phyloP scores from a whole-genome alignment of 495 filamentous ascomycete species.

The Penicillium paradoxum region DNA sequence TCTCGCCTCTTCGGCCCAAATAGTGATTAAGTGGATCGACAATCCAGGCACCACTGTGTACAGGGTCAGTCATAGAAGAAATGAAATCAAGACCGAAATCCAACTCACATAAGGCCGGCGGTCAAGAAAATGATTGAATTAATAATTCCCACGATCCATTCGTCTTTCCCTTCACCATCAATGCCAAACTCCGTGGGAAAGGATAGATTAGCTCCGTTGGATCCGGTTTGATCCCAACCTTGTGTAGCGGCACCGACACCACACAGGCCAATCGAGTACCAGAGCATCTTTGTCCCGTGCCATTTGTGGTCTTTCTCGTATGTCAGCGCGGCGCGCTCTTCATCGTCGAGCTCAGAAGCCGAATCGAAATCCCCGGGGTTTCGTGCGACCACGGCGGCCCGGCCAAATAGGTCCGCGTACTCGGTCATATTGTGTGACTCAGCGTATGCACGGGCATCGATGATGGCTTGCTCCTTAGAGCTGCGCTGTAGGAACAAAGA shows the following conservation, averaged over 20 bases:
- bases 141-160: constrained; percentile 56
- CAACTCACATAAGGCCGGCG: constrained; percentile 36
- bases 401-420: constrained; percentile 38
- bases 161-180: constrained; percentile 34
- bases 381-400: constrained; percentile 36
- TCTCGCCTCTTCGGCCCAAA: constrained; percentile 51
- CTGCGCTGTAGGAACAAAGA: constrained; percentile 22
- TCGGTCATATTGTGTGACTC: constrained; percentile 36
- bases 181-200: constrained; percentile 54
- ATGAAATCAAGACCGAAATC: constrained; percentile 19
- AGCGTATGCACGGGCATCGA: constrained; percentile 37
- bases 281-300: constrained; percentile 31
- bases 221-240: constrained; percentile 65
- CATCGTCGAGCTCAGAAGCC: constrained; percentile 17
- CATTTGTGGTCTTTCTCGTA: constrained; percentile 35
- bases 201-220: constrained; percentile 60
- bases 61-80: constrained; percentile 8
- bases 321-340: constrained; percentile 18
- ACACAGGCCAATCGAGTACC: constrained; percentile 32
- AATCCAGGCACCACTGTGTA: constrained; percentile 43
- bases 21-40: constrained; percentile 52
- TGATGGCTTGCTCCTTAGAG: constrained; percentile 26
- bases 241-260: constrained; percentile 35
- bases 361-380: constrained; percentile 15
- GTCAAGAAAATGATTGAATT: constrained; percentile 44